Conservation (phyloP, 1,139 yeast genomes). For the Debaryomycetaceae sp. region DNA sequence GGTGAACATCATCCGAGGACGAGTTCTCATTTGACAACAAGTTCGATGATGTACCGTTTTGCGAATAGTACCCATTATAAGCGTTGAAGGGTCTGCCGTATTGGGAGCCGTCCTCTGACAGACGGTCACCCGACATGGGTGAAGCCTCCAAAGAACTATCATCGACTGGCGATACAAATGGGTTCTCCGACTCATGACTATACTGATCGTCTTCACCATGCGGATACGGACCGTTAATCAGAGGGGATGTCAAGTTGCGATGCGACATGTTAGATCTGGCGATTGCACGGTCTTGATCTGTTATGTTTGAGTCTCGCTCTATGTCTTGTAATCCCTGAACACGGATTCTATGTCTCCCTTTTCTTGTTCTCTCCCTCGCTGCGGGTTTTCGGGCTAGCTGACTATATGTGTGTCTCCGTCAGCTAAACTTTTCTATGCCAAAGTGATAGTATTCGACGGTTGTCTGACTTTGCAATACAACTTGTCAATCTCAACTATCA, state of each 20-base stretch:
- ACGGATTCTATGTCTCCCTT: not conserved
- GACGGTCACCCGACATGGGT: constrained; percentile 6
- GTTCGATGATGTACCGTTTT: constrained; percentile 42
- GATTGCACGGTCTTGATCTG: not conserved
- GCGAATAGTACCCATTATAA: constrained; percentile 43
- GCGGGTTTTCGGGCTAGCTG: too few relatives aligned
- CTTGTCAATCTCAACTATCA: too few relatives aligned
- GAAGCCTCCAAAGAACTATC: constrained; percentile 10
- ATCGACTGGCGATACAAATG: constrained; percentile 21
- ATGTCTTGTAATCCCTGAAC: not conserved
- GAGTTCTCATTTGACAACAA: constrained; percentile 28
- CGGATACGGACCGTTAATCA: constrained; percentile 19
- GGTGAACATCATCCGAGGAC: constrained; percentile 17
- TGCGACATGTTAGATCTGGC: constrained; percentile 20
- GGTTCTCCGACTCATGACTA: constrained; percentile 16
- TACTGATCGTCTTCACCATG: constrained; percentile 13
- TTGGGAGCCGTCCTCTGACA: constrained; percentile 22
- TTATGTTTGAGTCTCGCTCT: not conserved
- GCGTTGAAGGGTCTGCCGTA: constrained; percentile 41
- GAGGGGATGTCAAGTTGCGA: constrained; percentile 29
- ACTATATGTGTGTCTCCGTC: too few relatives aligned
- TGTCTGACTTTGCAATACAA: too few relatives aligned
- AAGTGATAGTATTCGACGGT: too few relatives aligned
- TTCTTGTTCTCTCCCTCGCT: not conserved
- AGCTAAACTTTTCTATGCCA: too few relatives aligned